Percentiles rank a stretch among this genome's conserved stretches.
phyloP scores from a whole-genome alignment of 352 stramenopile genomes.

The Pythium myriotylum region DNA sequence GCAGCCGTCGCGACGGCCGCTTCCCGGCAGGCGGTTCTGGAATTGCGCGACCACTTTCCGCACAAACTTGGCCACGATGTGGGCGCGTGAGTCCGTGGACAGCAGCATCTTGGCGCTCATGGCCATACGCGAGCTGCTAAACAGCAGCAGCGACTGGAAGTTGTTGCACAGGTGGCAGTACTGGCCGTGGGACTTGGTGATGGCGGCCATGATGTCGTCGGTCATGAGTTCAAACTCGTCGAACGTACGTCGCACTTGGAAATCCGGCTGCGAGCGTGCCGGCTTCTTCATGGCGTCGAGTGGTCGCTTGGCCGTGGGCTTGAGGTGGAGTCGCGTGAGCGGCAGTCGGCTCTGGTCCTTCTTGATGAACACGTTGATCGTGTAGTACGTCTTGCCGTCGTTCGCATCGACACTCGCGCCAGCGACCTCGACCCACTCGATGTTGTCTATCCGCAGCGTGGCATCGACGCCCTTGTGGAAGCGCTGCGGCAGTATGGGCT shows the following conservation, averaged over 20 bases:
- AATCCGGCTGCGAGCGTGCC: neutral
- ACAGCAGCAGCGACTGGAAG: constrained; percentile 3
- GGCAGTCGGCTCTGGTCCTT: constrained; percentile 13
- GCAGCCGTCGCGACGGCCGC: constrained; percentile 5
- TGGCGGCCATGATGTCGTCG: neutral
- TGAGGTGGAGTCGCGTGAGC: neutral
- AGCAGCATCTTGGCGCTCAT: constrained; percentile 10
- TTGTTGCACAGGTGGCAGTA: constrained; percentile 18
- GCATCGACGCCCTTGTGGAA: constrained; percentile 11
- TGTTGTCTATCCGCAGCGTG: constrained; percentile 1
- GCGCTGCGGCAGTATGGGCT: constrained; percentile 7
- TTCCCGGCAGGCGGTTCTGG: neutral
- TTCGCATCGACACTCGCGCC: neutral
- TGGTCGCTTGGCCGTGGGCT: neutral
- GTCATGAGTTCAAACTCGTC: constrained; percentile 11
- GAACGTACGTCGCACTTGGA: constrained; percentile 3
- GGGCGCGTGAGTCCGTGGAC: neutral
- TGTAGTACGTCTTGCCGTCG: constrained; percentile 10
- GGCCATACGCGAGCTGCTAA: constrained; percentile 3
- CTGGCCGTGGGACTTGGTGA: constrained; percentile 1
- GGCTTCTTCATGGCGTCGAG: constrained; percentile 8
- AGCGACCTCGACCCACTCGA: constrained; percentile 16
- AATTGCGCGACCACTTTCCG: constrained; percentile 1
- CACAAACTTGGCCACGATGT: constrained; percentile 6
- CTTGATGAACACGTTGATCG: constrained; percentile 12